A percentile compares a stretch with the other conserved stretches of the same genome.
phyloP scores from a whole-genome alignment of 495 filamentous ascomycete species.

The Geopyxis carbonaria region DNA sequence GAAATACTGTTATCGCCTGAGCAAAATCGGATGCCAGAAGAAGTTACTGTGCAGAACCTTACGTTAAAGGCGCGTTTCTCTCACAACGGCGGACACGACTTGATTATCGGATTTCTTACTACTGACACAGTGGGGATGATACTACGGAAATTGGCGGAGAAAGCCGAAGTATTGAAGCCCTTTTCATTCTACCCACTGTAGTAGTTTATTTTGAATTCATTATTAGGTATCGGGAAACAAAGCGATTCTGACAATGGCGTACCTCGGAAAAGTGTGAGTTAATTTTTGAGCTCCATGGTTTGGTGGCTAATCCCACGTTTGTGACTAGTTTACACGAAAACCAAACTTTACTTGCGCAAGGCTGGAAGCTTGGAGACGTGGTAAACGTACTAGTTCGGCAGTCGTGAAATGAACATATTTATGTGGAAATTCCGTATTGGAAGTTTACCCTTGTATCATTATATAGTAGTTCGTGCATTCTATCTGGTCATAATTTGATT shows the following conservation, averaged over 20 bases:
- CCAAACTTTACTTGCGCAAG: conserved; percentile 43
- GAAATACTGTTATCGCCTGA: conserved; percentile 46
- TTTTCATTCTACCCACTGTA: too few relatives aligned
- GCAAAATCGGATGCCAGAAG: conserved; percentile 39
- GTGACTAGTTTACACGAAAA: conserved; percentile 40
- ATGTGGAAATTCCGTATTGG: too few relatives aligned
- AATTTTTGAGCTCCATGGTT: not conserved
- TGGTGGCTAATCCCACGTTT: not conserved
- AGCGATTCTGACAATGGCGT: conserved; percentile 21
- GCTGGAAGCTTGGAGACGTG: conserved; percentile 59
- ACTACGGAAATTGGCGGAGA: conserved; percentile 43
- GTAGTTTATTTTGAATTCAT: too few relatives aligned
- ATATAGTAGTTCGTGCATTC: too few relatives aligned
- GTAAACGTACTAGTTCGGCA: conserved; percentile 68
- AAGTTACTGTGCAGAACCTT: not conserved
- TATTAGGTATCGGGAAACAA: not conserved
- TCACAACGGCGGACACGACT: conserved; percentile 47
- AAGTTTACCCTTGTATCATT: too few relatives aligned
- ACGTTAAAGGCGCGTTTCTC: conserved; percentile 45
- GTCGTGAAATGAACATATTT: too few relatives aligned
- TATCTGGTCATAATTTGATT: too few relatives aligned
- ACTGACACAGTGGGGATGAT: conserved; percentile 46
- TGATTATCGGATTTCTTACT: conserved; percentile 42
- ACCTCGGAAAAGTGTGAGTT: conserved; percentile 50
- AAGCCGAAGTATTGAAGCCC: conserved; percentile 40